These are phyloP conservation scores for Cardiospermum halicacabum DNA, from an alignment of 345 rosid genomes.

Conservation along the genomic window DNA sequence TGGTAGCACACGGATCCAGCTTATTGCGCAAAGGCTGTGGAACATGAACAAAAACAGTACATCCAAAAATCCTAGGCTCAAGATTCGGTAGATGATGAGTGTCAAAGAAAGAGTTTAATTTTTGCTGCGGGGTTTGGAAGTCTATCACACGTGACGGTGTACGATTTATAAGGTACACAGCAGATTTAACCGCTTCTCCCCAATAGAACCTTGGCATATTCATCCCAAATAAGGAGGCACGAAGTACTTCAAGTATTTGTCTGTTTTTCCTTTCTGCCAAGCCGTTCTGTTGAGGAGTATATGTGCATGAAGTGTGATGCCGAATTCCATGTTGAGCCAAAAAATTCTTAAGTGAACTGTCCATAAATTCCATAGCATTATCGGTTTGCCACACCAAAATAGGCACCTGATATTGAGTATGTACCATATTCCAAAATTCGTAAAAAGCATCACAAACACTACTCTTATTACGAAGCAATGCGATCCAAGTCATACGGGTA, in stretches of 20 bases:
- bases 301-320: neutral
- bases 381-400: neutral
- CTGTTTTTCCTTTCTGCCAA: conserved; percentile 1
- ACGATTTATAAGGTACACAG: neutral
- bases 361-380: neutral
- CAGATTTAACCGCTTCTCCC: neutral
- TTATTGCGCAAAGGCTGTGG: neutral
- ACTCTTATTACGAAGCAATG: neutral
- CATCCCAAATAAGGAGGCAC: conserved; percentile 1
- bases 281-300: neutral
- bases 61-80: neutral
- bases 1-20: neutral
- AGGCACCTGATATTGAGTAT: neutral
- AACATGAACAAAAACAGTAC: neutral
- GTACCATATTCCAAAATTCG: neutral
- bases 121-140: conserved; percentile 3
- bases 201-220: neutral
- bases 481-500: neutral
- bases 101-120: neutral
- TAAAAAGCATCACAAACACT: neutral
- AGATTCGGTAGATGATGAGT: neutral
- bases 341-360: neutral
- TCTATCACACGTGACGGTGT: neutral
- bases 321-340: neutral
- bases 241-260: neutral